Percentiles rank a stretch among this genome's conserved stretches.
phyloP scores from a whole-genome alignment of 768 basidiomycete species.

The Hortiboletus campestris region DNA sequence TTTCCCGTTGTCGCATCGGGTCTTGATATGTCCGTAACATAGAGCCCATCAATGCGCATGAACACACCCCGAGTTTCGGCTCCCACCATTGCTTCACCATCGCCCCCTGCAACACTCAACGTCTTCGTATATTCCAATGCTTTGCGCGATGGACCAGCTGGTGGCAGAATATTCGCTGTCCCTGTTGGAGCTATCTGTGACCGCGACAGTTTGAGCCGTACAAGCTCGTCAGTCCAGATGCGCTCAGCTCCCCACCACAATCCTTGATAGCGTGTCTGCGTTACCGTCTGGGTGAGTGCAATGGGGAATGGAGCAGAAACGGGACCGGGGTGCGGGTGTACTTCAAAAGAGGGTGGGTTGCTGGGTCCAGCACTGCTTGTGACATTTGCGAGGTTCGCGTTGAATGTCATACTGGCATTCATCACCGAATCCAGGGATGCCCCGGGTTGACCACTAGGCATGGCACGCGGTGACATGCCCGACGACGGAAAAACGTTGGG shows the following conservation, averaged over 20 bases:
- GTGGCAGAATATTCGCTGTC: conserved; percentile 53
- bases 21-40: conserved; percentile 53
- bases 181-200: conserved; percentile 67
- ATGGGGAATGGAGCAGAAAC: conserved; percentile 17
- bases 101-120: conserved; percentile 4
- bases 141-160: conserved; percentile 52
- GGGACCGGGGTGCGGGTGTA: background rate
- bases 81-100: conserved; percentile 17
- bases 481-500: conserved; percentile 11
- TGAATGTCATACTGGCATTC: conserved; percentile 45
- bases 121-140: conserved; percentile 29
- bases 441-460: conserved; percentile 9
- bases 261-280: conserved; percentile 68
- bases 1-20: conserved; percentile 41
- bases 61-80: conserved; percentile 57
- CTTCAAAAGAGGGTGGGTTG: background rate
- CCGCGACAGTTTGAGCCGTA: conserved; percentile 72
- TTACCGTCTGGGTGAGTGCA: conserved; percentile 31
- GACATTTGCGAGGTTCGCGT: conserved; percentile 30
- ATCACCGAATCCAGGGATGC: conserved; percentile 44
- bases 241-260: conserved; percentile 90
- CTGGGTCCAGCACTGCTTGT: conserved; percentile 4
- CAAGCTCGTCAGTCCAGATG: conserved; percentile 84
- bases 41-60: conserved; percentile 65
- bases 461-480: background rate